Evolutionary conservation across 169 alveolate species (phyloP).

Genomic region (Cryptosporidium ubiquitum): DNA sequence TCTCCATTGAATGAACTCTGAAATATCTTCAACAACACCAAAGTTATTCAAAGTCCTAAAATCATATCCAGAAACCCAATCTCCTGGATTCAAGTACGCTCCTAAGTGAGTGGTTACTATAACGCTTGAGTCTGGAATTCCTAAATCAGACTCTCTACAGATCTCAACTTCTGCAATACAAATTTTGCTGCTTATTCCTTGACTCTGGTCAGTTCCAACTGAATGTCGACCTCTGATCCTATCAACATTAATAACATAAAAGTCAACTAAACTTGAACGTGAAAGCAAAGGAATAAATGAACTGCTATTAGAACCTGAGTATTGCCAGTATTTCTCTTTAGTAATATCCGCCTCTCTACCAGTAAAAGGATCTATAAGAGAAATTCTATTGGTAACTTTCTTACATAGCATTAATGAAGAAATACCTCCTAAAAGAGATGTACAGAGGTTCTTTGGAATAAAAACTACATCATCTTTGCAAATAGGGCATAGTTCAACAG

Average conservation of each 20-base stretch:
- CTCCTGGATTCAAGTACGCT: slow-evolving; percentile 84
- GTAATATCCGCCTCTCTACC: slow-evolving; percentile 86
- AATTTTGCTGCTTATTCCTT: not conserved
- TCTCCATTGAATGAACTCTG: slow-evolving; percentile 56
- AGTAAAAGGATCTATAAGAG: slow-evolving; percentile 87
- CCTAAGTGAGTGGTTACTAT: slow-evolving; percentile 87
- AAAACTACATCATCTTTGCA: slow-evolving; percentile 97
- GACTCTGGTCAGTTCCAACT: not conserved
- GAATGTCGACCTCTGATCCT: not conserved
- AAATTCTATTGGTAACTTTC: slow-evolving; percentile 85
- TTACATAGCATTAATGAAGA: slow-evolving; percentile 88
- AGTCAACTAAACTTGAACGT: slow-evolving; percentile 58
- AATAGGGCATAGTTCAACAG: slow-evolving; percentile 94
- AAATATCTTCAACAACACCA: slow-evolving; percentile 48
- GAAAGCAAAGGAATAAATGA: slow-evolving; percentile 29
- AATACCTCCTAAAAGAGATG: slow-evolving; percentile 91
- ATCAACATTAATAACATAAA: slow-evolving; percentile 67
- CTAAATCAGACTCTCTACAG: slow-evolving; percentile 71
- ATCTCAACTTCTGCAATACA: slow-evolving; percentile 71
- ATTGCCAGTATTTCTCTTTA: slow-evolving; percentile 86
- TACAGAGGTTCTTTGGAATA: slow-evolving; percentile 86
- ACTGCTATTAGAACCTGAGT: slow-evolving; percentile 75
- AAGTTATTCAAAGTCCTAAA: slow-evolving; percentile 77
- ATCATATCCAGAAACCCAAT: slow-evolving; percentile 90
- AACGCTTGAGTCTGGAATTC: slow-evolving; percentile 76